Base-by-base conservation (phyloP, 257 asterid genomes). In the Scutellaria baicalensis region DNA sequence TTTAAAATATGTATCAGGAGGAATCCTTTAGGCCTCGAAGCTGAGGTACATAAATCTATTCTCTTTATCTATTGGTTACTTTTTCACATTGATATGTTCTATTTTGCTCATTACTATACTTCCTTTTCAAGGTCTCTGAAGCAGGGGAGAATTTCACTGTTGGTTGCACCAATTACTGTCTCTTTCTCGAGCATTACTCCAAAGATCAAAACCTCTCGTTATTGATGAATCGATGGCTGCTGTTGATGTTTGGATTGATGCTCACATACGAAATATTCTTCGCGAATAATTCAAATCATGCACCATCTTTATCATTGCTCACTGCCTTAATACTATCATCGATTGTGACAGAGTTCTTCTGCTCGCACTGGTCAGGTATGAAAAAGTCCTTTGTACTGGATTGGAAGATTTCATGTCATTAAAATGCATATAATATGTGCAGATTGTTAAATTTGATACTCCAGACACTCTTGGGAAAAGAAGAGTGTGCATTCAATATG, bases 151-250 rank as follows among this genome's bases (percentile, higher is more conserved):
- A 93, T 79, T 93, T 93, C 87, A 93, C 97, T 49, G 99, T 93
- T 52, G 99, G 99, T 97, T 91, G 83, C 71, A 97, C 68, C 99
- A 93, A 69, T 80, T 93, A 59, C 74, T 93, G 62, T 84, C 93
- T 82, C 99, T 93, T 77, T 88, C 99, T 36, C 89, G 99, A 51
- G 97, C 99, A 71, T 75, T 93, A 64, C 95, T 93, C 49, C 95
- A 97, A 36, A 73, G 99, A 82, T 87, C 99, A 13, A 93, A 93
- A 78, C 91, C 91, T 77, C 99, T 93, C 6, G 97, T 93, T 77
- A 95, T 93, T 67, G 99, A 91, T 74, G 99, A 93, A 86, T 97
- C 97, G 47, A 93, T 97, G 3, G 99, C 99, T 16, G 99, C 99
- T 48, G 97, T 93, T 70, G 99, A 91, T 66, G 96, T 91, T 64